Percentiles rank a stretch among this genome's conserved stretches.
These are phyloP conservation scores for Vitellaria paradoxa DNA, from an alignment of 179 eudicot species.

Conservation along the genomic window DNA sequence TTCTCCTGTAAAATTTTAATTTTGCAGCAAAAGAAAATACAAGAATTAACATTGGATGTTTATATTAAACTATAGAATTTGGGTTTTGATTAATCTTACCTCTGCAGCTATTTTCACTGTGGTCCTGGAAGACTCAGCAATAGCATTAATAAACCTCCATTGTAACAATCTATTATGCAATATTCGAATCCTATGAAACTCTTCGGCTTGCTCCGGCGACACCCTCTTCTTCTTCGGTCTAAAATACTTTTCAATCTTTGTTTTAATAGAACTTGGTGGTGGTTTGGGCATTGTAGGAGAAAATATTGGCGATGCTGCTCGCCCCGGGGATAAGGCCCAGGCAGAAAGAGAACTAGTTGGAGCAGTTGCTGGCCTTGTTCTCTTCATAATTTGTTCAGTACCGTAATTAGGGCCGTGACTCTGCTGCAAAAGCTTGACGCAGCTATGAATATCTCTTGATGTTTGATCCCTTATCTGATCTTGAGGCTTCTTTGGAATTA, in stretches of 20 bases:
- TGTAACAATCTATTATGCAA: slow-evolving; percentile 56
- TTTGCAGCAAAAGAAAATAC: not conserved
- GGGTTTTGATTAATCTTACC: slow-evolving; percentile 28
- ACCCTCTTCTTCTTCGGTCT: slow-evolving; percentile 42
- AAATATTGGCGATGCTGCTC: slow-evolving; percentile 28
- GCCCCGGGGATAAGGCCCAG: slow-evolving; percentile 75
- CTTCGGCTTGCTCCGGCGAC: slow-evolving; percentile 46
- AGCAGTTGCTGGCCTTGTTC: not conserved
- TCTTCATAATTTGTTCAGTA: not conserved
- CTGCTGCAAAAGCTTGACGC: slow-evolving; percentile 3
- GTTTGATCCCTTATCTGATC: not conserved
- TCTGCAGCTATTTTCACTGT: slow-evolving; percentile 43
- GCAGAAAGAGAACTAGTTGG: slow-evolving; percentile 57
- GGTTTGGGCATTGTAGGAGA: slow-evolving; percentile 24
- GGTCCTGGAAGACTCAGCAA: slow-evolving; percentile 42
- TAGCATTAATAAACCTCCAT: slow-evolving; percentile 82
- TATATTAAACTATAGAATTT: not conserved
- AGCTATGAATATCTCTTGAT: not conserved
- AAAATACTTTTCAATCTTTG: slow-evolving; percentile 48
- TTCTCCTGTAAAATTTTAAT: slow-evolving; percentile 43
- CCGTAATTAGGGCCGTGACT: not conserved
- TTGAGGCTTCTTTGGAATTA: slow-evolving; percentile 1
- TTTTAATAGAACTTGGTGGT: slow-evolving; percentile 10
- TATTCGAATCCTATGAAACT: slow-evolving; percentile 49
- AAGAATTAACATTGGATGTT: not conserved